Conservation (phyloP, 805 yeast genomes). For the Phaffomyces opuntiae region DNA sequence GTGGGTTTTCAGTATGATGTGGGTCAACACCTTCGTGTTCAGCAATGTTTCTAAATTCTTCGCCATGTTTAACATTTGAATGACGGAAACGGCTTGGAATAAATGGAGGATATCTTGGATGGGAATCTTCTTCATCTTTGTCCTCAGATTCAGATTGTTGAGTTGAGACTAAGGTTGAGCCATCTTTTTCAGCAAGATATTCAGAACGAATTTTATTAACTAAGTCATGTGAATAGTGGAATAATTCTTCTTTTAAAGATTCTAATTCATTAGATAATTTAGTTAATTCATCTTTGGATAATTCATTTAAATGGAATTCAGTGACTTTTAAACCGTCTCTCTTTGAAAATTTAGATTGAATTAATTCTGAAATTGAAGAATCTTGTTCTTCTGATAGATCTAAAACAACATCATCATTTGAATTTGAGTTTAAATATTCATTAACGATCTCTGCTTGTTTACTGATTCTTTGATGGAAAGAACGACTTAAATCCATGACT, state of each 20-base stretch:
- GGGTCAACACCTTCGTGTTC: conserved; percentile 1
- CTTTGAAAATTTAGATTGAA: conserved; percentile 5
- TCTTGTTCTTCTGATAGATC: conserved; percentile 8
- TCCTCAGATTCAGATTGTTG: not conserved
- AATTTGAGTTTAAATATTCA: not conserved
- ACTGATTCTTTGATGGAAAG: conserved; percentile 1
- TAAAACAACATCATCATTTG: conserved; percentile 2
- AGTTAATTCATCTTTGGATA: conserved; percentile 7
- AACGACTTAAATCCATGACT: not conserved
- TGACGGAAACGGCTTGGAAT: not conserved
- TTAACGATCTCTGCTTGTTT: conserved; percentile 1
- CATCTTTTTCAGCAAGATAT: not conserved
- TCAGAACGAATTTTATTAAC: not conserved
- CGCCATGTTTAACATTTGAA: not conserved
- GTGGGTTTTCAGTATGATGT: not conserved
- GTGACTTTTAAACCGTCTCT: conserved; percentile 1
- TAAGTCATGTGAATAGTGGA: conserved; percentile 2
- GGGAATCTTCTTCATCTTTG: not conserved
- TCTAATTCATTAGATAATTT: conserved; percentile 5
- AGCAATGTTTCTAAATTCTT: not conserved
- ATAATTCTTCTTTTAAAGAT: conserved; percentile 2
- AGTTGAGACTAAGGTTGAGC: not conserved
- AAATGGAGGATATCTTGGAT: not conserved
- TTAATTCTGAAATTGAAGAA: conserved; percentile 3
- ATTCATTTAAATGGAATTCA: conserved; percentile 2